Base-by-base conservation (phyloP, 345 rosid species). In the Lepidium africanum region DNA sequence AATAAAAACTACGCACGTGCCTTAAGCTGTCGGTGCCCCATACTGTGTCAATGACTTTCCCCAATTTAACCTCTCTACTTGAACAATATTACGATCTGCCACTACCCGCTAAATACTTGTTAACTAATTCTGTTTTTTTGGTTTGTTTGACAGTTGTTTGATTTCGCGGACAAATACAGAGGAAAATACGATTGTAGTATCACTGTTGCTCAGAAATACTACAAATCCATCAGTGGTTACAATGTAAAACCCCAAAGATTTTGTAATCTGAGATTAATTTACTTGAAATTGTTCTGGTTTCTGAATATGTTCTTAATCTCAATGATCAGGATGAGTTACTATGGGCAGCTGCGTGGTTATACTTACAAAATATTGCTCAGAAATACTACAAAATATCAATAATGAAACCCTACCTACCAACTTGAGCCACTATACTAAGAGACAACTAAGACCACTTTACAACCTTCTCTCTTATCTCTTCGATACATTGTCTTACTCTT, bases 331-430 rank as follows among this genome's bases (percentile, higher is more conserved):
- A 95, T 49, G 99, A 91, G 72, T 77, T 95, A 83, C 76, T 95
- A 0, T 95, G 97, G 97, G 97, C 96, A 23, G 95, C 99, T 17
- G 96, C 99, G 13, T 95, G 99, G 99, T 43, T 95, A 79, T 91
- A 81, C 68, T n/a, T n/a, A n/a, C n/a, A n/a, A n/a, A n/a, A n/a
- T n/a, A n/a, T n/a, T n/a, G n/a, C n/a, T n/a, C n/a, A n/a, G n/a
- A n/a, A n/a, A n/a, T n/a, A n/a, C n/a, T n/a, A n/a, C n/a, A n/a
- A n/a, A n/a, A n/a, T n/a, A n/a, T n/a, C n/a, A n/a, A n/a, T n/a
- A n/a, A n/a, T n/a, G n/a, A n/a, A n/a, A n/a, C n/a, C n/a, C n/a
- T n/a, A n/a, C n/a, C n/a, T n/a, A n/a, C n/a, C n/a, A n/a, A n/a
- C n/a, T n/a, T n/a, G n/a, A n/a, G n/a, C n/a, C n/a, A n/a, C n/a